phyloP scores from a whole-genome alignment of 345 rosid species.

The Gossypium herbaceum region DNA sequence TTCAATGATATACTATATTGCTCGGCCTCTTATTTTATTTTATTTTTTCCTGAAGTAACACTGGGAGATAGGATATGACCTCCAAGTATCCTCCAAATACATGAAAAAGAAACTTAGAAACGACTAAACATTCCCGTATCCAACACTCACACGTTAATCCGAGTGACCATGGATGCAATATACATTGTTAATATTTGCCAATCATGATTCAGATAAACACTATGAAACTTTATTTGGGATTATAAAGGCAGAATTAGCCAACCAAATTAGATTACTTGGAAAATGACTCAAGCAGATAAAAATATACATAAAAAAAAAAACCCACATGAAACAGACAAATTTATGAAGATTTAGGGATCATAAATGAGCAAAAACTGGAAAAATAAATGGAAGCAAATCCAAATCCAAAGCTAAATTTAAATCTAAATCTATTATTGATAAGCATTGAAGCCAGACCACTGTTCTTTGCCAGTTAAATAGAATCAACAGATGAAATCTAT shows the following conservation, averaged over 20 bases:
- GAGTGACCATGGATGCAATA: slow-evolving; percentile 14
- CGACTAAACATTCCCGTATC: too few relatives aligned
- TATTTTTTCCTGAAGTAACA: too few relatives aligned
- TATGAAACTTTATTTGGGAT: slow-evolving; percentile 35
- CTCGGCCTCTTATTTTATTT: too few relatives aligned
- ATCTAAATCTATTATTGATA: neutral
- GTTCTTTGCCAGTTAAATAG: neutral
- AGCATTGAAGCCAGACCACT: neutral
- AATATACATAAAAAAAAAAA: neutral
- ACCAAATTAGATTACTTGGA: neutral
- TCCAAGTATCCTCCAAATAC: too few relatives aligned
- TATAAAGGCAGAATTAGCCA: slow-evolving; percentile 14
- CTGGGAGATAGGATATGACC: too few relatives aligned
- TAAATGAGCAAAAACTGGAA: neutral
- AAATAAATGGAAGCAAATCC: neutral
- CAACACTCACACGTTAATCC: too few relatives aligned
- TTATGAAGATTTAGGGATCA: neutral
- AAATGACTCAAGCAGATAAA: neutral
- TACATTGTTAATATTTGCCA: slow-evolving; percentile 32
- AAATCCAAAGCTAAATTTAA: neutral
- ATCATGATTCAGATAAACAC: slow-evolving; percentile 45
- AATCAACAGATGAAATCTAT: neutral
- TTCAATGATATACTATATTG: too few relatives aligned
- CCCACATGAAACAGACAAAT: neutral
- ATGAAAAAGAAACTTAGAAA: too few relatives aligned